phyloP scores from a whole-genome alignment of 192 early-diverging fungal genomes.

The Rhizophlyctis rosea region DNA sequence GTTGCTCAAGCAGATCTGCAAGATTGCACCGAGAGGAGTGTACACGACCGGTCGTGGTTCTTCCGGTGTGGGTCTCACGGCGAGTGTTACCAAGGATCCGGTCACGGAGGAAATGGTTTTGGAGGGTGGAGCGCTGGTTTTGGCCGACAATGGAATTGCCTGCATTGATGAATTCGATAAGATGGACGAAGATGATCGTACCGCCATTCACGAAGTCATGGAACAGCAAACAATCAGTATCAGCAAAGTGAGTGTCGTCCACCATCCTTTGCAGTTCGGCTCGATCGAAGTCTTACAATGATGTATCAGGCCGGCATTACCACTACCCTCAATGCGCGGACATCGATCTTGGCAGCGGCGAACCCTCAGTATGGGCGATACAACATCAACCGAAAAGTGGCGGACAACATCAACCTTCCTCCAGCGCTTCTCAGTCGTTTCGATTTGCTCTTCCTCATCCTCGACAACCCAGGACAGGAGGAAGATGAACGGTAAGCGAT shows the following conservation, averaged over 20 bases:
- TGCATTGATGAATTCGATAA: constrained; percentile 99
- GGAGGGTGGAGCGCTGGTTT: constrained; percentile 98
- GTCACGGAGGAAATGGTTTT: constrained; percentile 70
- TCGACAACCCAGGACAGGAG: constrained; percentile 84
- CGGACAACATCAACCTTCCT: constrained; percentile 91
- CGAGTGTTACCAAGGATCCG: constrained; percentile 91
- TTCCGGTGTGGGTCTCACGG: constrained; percentile 96
- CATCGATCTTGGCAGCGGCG: constrained; percentile 94
- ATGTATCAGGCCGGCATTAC: constrained; percentile 99
- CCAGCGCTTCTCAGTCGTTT: constrained; percentile 96
- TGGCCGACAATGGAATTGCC: constrained; percentile 94
- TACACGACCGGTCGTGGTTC: constrained; percentile 96
- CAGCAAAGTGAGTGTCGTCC: constrained; percentile 67
- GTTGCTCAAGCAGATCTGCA: constrained; percentile 90
- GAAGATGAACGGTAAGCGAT: constrained; percentile 10
- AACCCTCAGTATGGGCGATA: constrained; percentile 71
- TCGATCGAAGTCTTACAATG: no score
- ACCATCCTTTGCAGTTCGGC: no score
- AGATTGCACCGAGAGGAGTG: constrained; percentile 93
- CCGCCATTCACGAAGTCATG: constrained; percentile 99
- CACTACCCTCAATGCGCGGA: constrained; percentile 94
- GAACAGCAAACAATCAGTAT: constrained; percentile 99
- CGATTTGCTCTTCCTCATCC: constrained; percentile 94
- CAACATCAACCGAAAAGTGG: neutral
- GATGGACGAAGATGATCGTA: constrained; percentile 95